Evolutionary conservation across 2,329 filamentous ascomycete genomes (phyloP), one percentile per base, ranked within the genome.

Genomic region (Aureobasidium sp.): DNA sequence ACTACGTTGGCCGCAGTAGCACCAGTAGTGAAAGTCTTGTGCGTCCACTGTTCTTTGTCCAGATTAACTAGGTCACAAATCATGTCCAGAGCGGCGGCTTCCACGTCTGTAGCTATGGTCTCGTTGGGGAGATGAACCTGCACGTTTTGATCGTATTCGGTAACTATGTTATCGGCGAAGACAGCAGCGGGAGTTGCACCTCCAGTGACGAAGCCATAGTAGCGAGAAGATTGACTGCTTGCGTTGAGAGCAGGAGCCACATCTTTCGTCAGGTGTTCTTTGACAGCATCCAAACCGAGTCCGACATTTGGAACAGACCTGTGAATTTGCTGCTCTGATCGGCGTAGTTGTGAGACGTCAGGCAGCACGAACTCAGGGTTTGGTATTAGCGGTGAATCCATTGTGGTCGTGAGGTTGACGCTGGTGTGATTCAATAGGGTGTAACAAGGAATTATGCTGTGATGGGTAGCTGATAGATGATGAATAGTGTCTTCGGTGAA

Each of bases 171-270:
- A 76, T 98, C 95, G 1, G 94, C 95, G 63, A 93, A 87, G 71
- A 91, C 86, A 38, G 94, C 94, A 29, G 94, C 89, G 8, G 94
- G 93, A 0, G 95, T 92, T 10, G 86, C 84, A 18, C 93, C 92
- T 51, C 95, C 95, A 0, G 91, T 97, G 8, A 98, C 92, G 76
- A 98, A 97, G 67, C 94, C 95, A 77, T 93, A 97, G 83, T 97
- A 97, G 64, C 89, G 88, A 15, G 88, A 78, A 50, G 87, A 89
- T 48, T 87, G 84, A 70, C 88, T 90, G 72, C 89, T 87, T 20
- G 84, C 86, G 71, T 91, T 94, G 67, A 96, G 85, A 1, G 86
- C 91, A 9, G 84, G 83, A 4, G 76, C 75, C 9, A 88, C 73
- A 36, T 86, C 82, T 9, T 79, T 68, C 7, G 77, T 69, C 4